phyloP scores from a whole-genome alignment of 2,329 filamentous ascomycete genomes.

The Fusarium continuum region DNA sequence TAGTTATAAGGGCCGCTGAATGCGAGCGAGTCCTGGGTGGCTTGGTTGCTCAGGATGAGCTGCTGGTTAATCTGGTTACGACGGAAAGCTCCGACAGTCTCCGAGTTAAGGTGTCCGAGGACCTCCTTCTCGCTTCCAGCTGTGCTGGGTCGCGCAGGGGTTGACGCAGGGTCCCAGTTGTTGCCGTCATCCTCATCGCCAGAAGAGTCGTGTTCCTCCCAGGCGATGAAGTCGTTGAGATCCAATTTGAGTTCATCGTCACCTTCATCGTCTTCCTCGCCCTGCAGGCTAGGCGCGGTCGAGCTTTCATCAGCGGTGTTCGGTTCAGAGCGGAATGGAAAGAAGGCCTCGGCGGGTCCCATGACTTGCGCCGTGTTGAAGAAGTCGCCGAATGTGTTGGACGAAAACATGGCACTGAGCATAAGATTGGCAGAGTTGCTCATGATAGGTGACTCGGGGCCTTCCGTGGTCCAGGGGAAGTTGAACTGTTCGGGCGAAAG shows the following conservation, averaged over 20 bases:
- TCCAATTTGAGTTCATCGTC: constrained; percentile 72
- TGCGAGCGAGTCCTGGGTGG: constrained; percentile 69
- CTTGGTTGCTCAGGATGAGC: constrained; percentile 67
- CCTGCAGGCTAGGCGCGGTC: constrained; percentile 48
- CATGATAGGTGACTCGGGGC: constrained; percentile 65
- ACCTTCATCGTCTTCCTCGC: constrained; percentile 69
- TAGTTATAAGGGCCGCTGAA: constrained; percentile 69
- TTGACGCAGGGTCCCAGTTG: constrained; percentile 61
- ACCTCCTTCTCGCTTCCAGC: constrained; percentile 58
- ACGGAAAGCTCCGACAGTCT: constrained; percentile 82
- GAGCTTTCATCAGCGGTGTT: constrained; percentile 62
- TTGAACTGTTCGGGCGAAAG: constrained; percentile 66
- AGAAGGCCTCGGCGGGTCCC: constrained; percentile 80
- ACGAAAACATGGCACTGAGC: constrained; percentile 76
- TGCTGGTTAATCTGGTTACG: constrained; percentile 71
- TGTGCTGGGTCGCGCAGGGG: constrained; percentile 60
- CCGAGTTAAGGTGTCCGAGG: constrained; percentile 68
- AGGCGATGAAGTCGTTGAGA: constrained; percentile 78
- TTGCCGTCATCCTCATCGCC: constrained; percentile 67
- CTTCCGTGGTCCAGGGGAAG: constrained; percentile 55
- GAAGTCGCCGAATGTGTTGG: constrained; percentile 64
- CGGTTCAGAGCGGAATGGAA: constrained; percentile 71
- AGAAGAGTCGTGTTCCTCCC: constrained; percentile 66
- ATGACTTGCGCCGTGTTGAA: constrained; percentile 72
- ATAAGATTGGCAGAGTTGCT: constrained; percentile 78